Evolutionary conservation across 768 basidiomycete species (phyloP), one percentile per base, ranked within the genome.

Genomic region (Gymnopilus junonius): DNA sequence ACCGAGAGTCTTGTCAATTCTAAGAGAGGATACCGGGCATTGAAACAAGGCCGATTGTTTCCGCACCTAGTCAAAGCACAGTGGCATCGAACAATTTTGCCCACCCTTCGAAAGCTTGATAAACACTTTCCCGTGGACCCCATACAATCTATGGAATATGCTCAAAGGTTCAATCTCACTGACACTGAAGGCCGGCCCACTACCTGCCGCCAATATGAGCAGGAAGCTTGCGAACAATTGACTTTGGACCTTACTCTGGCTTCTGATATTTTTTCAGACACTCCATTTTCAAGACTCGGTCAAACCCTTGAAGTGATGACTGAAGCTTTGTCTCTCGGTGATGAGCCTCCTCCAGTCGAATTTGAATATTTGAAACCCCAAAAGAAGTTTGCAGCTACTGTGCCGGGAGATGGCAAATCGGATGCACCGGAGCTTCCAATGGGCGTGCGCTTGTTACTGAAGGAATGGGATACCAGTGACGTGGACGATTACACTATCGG

Each of bases 401-500:
- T 71, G 21, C 23, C 45, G 14, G 73, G 74, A 15, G 64, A 55
- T 29, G 21, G 42, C 40, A 54, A 62, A 21, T 63, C 43, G 37
- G 60, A 69, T 46, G 43, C 37, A 3, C 27, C 62, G 12, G 62
- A 66, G 27, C 65, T 81, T 20, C 82, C 87, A 0, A 72, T 81
- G 3, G 89, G 89, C 2, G 86, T 89, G 10, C 81, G 88, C 29
- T 77, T 88, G 21, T 79, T 94, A 40, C 73, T 94, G 59, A 81
- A 83, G 59, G 89, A 90, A 43, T 94, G 92, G 92, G 80, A 85
- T 54, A 63, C 85, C 23, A 86, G 88, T 12, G 77, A 87, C 71
- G 84, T 86, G 3, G 73, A 77, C 2, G 70, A 80, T 6, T 89
- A 85, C 65, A 67, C 2, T 90, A 86, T 68, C 71, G 64, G 10